Evolutionary conservation across 345 rosid species (phyloP).

Genomic region (Melaleuca quinquenervia): DNA sequence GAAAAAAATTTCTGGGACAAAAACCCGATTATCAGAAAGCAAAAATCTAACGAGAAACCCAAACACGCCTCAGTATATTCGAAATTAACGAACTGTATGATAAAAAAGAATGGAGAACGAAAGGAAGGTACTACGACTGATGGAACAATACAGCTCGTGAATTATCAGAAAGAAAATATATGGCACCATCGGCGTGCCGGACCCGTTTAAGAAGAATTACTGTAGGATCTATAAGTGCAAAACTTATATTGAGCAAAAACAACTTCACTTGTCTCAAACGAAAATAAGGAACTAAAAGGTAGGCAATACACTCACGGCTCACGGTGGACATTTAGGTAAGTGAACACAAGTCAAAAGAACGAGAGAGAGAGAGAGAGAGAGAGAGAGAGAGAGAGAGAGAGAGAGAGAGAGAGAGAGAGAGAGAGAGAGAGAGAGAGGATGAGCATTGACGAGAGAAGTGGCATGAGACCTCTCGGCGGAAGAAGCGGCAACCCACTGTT

Average conservation of each 20-base stretch:
- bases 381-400: too few relatives aligned
- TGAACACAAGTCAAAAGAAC: neutral
- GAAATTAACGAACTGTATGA: neutral
- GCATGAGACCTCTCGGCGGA: conserved; percentile 61
- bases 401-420: too few relatives aligned
- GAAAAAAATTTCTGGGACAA: neutral
- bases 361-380: neutral
- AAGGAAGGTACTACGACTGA: neutral
- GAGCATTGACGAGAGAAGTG: conserved; percentile 65
- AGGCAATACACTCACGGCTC: neutral
- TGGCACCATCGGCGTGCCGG: too few relatives aligned
- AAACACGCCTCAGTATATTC: neutral
- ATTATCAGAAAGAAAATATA: neutral
- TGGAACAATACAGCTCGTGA: neutral
- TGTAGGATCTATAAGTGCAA: too few relatives aligned
- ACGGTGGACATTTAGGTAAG: neutral
- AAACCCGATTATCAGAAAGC: neutral
- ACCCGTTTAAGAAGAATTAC: too few relatives aligned
- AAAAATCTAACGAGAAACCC: neutral
- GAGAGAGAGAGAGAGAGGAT: too few relatives aligned
- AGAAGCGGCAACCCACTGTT: conserved; percentile 51
- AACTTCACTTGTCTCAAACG: neutral
- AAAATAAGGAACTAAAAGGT: neutral
- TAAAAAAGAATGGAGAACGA: neutral
- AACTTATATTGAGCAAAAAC: too few relatives aligned